Evolutionary conservation across 2,329 filamentous ascomycete genomes (phyloP), one percentile per base, ranked within the genome.

Genomic region (Ophiostoma piceae): DNA sequence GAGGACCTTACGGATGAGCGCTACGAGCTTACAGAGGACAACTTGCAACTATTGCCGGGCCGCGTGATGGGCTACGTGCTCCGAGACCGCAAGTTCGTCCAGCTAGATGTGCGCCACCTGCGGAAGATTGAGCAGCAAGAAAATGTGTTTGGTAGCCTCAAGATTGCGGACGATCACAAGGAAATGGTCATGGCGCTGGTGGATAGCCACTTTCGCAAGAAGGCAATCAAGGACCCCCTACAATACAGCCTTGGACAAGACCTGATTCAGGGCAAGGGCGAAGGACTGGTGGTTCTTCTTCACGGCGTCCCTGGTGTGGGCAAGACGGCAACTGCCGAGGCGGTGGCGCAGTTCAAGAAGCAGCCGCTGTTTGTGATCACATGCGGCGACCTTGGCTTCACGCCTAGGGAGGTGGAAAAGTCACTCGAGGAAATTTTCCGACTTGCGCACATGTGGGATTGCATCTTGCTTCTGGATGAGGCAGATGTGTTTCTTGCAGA

Each of bases 311-410:
- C 82, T 0, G 82, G 82, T 35, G 81, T 83, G 0, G 82, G 82
- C 4, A 84, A 84, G 76, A 84, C 83, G 0, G 78, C 80, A 0
- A 84, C 83, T 0, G 82, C 82, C 1, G 73, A 73, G 47, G 76
- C 75, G 0, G 73, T 80, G 0, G 79, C 79, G 5, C 78, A 79
- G 76, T 77, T 78, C 68, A 79, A 80, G 72, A 73, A 75, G 57
- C 81, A 81, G 74, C 83, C 82, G 0, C 75, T 84, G 1, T 83
- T 83, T 64, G 77, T 79, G 8, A 82, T 85, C 68, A 84, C 83
- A 0, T 84, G 82, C 12, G 83, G 83, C 65, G 82, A 84, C 70
- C 78, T 83, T 0, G 80, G 81, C 16, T 74, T 80, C n/a, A 79
- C 78, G 0, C 79, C 82, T 5, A 68, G 72, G 12, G 74, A 76